Evolutionary conservation across 2,329 filamentous ascomycete genomes (phyloP).

Genomic region (Aspergillus candidus): DNA sequence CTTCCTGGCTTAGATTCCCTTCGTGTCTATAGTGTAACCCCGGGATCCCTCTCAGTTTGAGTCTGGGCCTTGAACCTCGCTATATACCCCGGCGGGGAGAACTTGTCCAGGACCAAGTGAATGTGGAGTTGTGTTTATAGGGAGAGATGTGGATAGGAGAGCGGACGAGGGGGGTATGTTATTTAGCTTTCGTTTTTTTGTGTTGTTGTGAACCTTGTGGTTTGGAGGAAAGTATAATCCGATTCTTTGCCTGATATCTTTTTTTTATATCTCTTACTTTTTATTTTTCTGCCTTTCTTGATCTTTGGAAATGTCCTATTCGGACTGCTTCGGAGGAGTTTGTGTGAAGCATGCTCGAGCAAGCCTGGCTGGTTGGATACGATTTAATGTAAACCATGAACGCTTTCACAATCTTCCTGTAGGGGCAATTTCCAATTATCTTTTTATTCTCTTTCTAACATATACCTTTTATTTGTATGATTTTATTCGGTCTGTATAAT

Average conservation of each 20-base stretch:
- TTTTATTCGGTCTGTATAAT: background rate
- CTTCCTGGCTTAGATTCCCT: conserved; percentile 29
- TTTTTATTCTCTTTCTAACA: conserved; percentile 1
- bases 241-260: conserved; percentile 15
- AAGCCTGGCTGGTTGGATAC: conserved; percentile 18
- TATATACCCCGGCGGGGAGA: background rate
- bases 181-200: conserved; percentile 10
- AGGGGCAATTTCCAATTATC: conserved; percentile 1
- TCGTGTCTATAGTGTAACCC: conserved; percentile 26
- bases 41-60: conserved; percentile 13
- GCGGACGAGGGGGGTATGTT: conserved; percentile 9
- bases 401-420: conserved; percentile 11
- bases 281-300: background rate
- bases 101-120: no score
- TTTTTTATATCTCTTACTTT: conserved; percentile 12
- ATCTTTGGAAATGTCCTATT: conserved; percentile 8
- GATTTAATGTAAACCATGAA: conserved; percentile 25
- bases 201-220: conserved; percentile 4
- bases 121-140: background rate
- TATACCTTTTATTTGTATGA: background rate
- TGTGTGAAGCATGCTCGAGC: conserved; percentile 12
- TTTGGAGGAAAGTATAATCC: conserved; percentile 18
- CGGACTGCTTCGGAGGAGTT: conserved; percentile 18
- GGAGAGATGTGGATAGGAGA: conserved; percentile 5
- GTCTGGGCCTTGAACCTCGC: conserved; percentile 3